These are phyloP conservation scores for Alternaria rosae DNA, from an alignment of 2,329 filamentous ascomycete species.

Conservation along the genomic window DNA sequence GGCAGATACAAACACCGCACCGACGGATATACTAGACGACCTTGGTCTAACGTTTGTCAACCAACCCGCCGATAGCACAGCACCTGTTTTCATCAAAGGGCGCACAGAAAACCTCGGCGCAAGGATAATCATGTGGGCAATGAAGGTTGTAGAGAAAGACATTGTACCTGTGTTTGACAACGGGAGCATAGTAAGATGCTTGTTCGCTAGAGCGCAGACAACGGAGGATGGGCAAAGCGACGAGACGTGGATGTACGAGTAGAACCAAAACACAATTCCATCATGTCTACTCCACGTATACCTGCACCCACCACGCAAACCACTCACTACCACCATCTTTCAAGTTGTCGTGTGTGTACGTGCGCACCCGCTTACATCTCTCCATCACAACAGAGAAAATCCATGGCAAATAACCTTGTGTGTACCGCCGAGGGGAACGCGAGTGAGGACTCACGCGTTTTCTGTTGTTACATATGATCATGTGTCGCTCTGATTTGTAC, in stretches of 20 bases:
- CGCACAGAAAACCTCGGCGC: slow-evolving; percentile 26
- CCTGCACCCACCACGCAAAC: background rate
- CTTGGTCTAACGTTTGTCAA: slow-evolving; percentile 21
- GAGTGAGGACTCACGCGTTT: no score
- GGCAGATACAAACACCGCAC: background rate
- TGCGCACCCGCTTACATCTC: background rate
- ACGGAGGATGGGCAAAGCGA: background rate
- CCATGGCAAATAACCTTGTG: no score
- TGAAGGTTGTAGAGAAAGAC: slow-evolving; percentile 29
- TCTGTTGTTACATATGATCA: no score
- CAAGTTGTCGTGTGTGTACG: background rate
- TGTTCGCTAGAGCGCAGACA: slow-evolving; percentile 14
- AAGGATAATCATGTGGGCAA: slow-evolving; percentile 34
- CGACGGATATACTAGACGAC: slow-evolving; percentile 23
- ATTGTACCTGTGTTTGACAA: slow-evolving; percentile 16
- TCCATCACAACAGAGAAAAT: no score
- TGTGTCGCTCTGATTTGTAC: no score
- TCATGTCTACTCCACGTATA: no score
- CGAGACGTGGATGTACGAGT: slow-evolving; percentile 22
- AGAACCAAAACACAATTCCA: background rate
- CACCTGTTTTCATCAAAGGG: slow-evolving; percentile 14
- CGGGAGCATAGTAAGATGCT: slow-evolving; percentile 7
- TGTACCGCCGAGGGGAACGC: no score
- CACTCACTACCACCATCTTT: background rate
- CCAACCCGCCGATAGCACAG: background rate